Percentiles rank a stretch among this genome's conserved stretches.
These are phyloP conservation scores for Elongisporangium senticosum DNA, from an alignment of 352 stramenopile genomes.

Conservation along the genomic window DNA sequence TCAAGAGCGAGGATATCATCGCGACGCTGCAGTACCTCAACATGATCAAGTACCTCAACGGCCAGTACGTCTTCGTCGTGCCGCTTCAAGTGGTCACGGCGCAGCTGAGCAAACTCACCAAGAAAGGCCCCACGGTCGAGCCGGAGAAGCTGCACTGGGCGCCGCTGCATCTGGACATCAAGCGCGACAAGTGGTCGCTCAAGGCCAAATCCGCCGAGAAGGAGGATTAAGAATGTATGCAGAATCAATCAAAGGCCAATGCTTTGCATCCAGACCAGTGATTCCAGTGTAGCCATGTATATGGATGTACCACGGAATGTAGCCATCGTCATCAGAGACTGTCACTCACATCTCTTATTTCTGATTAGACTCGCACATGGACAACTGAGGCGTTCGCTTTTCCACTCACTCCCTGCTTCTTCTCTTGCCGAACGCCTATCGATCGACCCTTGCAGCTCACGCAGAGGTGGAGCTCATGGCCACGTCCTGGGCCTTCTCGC, in stretches of 20 bases:
- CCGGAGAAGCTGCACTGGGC: slow-evolving; percentile 82
- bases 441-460: background rate
- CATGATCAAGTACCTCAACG: slow-evolving; percentile 99
- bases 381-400: background rate
- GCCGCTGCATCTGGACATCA: slow-evolving; percentile 77
- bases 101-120: slow-evolving; percentile 71
- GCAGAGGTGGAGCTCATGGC: background rate
- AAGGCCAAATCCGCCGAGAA: slow-evolving; percentile 69
- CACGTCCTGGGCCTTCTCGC: background rate
- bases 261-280: background rate
- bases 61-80: slow-evolving; percentile 97
- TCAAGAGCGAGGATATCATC: slow-evolving; percentile 99
- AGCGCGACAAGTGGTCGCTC: slow-evolving; percentile 84
- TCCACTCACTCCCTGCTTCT: background rate
- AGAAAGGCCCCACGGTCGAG: slow-evolving; percentile 63
- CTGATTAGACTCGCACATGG: background rate
- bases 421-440: background rate
- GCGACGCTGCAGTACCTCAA: slow-evolving; percentile 96
- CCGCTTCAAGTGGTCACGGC: slow-evolving; percentile 89
- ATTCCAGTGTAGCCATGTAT: background rate
- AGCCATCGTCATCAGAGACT: background rate
- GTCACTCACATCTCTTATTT: background rate
- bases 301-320: background rate
- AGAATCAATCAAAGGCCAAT: too few species aligned
- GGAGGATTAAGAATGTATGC: slow-evolving; percentile 37